These are phyloP conservation scores for Xylaria longipes DNA, from an alignment of 495 filamentous ascomycete species.

Conservation along the genomic window DNA sequence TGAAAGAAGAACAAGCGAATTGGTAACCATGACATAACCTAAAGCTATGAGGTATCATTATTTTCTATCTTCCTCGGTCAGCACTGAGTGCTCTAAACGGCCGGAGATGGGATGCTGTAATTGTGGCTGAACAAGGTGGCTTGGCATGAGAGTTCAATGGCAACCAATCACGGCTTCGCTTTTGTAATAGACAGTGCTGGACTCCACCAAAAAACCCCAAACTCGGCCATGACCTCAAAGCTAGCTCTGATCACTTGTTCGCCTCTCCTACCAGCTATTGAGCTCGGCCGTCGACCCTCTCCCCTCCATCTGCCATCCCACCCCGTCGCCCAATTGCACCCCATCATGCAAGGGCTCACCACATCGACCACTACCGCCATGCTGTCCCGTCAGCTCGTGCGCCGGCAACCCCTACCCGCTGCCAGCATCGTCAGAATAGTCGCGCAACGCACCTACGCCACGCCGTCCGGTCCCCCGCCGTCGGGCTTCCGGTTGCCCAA, in stretches of 20 bases:
- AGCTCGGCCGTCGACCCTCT: conserved; percentile 28
- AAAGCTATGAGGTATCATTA: too few relatives aligned
- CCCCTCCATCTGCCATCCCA: conserved; percentile 23
- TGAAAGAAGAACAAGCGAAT: neutral
- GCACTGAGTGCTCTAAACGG: neutral
- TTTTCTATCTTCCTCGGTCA: neutral
- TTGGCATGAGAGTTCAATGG: neutral
- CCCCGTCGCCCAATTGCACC: conserved; percentile 35
- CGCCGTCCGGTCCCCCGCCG: conserved; percentile 76
- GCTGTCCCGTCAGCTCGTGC: conserved; percentile 49
- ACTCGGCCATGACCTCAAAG: conserved; percentile 37
- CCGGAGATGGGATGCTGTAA: neutral
- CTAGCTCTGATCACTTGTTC: conserved; percentile 24
- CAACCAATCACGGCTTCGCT: conserved; percentile 36
- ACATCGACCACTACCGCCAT: conserved; percentile 41
- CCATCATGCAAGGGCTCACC: conserved; percentile 42
- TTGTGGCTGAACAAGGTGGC: neutral
- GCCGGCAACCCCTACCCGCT: conserved; percentile 33
- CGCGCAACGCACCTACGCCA: conserved; percentile 68
- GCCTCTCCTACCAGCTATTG: conserved; percentile 27
- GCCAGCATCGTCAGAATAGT: conserved; percentile 38
- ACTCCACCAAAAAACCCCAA: conserved; percentile 41
- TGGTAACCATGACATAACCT: neutral
- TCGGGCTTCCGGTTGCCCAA: conserved; percentile 75
- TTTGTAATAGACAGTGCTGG: conserved; percentile 38